Conservation (phyloP, 2,329 filamentous ascomycete species). For the Chalara sp. region DNA sequence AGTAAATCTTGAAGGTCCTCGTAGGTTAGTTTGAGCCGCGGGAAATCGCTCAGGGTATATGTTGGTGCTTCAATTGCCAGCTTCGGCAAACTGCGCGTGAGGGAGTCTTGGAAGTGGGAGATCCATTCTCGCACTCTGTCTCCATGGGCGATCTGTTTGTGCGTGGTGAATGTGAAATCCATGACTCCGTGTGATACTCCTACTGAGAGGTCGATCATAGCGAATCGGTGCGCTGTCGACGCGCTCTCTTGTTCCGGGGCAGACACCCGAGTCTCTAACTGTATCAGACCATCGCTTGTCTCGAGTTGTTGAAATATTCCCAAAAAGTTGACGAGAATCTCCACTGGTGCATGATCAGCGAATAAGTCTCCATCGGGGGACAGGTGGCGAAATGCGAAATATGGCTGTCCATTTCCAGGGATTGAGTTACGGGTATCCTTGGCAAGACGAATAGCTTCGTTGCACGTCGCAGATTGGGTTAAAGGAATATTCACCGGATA, state of each 20-base stretch:
- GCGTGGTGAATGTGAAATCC: neutral
- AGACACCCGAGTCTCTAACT: neutral
- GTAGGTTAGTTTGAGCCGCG: neutral
- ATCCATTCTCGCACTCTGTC: slow-evolving; percentile 3
- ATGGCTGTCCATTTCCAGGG: slow-evolving; percentile 29
- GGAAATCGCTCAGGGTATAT: slow-evolving; percentile 6
- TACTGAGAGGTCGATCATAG: neutral
- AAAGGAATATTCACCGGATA: slow-evolving; percentile 23
- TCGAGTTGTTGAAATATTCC: slow-evolving; percentile 1
- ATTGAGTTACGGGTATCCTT: slow-evolving; percentile 30
- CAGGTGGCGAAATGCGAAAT: slow-evolving; percentile 27
- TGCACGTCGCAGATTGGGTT: neutral
- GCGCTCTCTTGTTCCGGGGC: neutral
- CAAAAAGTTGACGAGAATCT: neutral
- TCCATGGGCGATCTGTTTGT: neutral
- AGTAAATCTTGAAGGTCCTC: neutral
- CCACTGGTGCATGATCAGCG: slow-evolving; percentile 15
- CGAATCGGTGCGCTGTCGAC: neutral
- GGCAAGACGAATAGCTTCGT: slow-evolving; percentile 14
- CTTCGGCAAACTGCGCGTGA: neutral
- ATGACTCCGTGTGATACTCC: neutral
- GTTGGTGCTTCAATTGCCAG: neutral
- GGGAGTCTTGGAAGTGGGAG: neutral
- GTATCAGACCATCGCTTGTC: neutral
- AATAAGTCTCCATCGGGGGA: neutral